Evolutionary conservation across 2,329 filamentous ascomycete genomes (phyloP).

Genomic region (Neoarthrinium moseri): DNA sequence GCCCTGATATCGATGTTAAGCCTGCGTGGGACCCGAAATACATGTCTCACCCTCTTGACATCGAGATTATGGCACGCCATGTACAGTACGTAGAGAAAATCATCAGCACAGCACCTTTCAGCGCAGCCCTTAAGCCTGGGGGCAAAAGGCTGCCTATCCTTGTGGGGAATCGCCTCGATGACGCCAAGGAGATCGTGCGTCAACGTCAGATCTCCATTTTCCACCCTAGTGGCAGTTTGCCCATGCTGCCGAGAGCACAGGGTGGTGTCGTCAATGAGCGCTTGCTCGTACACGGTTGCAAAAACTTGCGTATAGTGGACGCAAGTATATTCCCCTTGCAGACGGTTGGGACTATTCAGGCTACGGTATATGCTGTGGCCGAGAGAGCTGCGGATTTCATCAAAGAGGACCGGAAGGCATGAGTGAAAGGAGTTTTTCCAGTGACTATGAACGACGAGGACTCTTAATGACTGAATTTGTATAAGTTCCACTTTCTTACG

Average conservation of each 20-base stretch:
- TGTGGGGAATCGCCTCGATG: constrained; percentile 30
- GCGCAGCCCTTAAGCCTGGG: constrained; percentile 37
- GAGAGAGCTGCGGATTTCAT: constrained; percentile 2
- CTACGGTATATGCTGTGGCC: constrained; percentile 6
- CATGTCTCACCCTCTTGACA: constrained; percentile 54
- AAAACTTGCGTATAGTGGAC: constrained; percentile 17
- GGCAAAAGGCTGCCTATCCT: constrained; percentile 28
- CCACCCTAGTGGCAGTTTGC: constrained; percentile 47
- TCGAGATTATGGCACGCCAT: constrained; percentile 47
- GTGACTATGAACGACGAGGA: too few relatives aligned
- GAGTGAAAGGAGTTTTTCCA: too few relatives aligned
- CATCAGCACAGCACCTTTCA: constrained; percentile 37
- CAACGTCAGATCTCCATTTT: constrained; percentile 36
- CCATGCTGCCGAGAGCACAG: constrained; percentile 15
- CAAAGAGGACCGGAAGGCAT: constrained; percentile 8
- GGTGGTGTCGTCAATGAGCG: constrained; percentile 17
- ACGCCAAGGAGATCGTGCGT: constrained; percentile 34
- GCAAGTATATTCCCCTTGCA: constrained; percentile 17
- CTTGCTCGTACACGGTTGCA: constrained; percentile 15
- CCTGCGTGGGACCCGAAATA: constrained; percentile 55
- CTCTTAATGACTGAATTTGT: too few relatives aligned
- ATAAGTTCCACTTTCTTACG: too few relatives aligned
- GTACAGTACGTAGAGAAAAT: constrained; percentile 39
- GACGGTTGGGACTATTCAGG: constrained; percentile 13
- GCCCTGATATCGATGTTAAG: constrained; percentile 35